Evolutionary conservation across 805 yeast species (phyloP), one percentile per base, ranked within the genome.

Genomic region (Saitoella complicata): DNA sequence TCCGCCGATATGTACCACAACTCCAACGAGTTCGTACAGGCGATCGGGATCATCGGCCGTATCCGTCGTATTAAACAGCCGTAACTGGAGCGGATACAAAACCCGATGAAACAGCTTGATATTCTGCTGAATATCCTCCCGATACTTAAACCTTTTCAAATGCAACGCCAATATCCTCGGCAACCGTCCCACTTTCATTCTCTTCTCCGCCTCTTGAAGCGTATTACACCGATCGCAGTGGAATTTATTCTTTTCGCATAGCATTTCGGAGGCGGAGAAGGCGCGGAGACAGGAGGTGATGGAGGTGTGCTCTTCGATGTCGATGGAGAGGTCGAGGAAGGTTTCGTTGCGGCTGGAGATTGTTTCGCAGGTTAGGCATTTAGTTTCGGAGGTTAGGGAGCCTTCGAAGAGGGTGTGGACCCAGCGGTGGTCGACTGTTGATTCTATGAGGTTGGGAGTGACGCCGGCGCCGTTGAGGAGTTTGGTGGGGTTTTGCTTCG

Each of bases 1-100:
- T 4, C 95, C 94, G 5, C 98, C 98, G 52, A 91, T 77, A 58
- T 91, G 98, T 7, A 91, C 86, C 8, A 91, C 91, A 38, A 88
- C 78, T 0, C 88, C 84, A 50, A 76, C 80, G 42, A 91, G 64
- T 54, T 87, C 95, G 56, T 86, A 91, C 12, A 78, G 67, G 53
- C 73, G 74, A 51, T 73, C 73, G 1, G 73, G 68, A 10, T 66
- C 61, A 29, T 62, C 63, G 42, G 73, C 56, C 53, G 72, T 74
- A 40, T 71, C 70, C 0, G 86, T 73, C 32, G 88, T 78, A 48
- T 58, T 67, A 55, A 78, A 76, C 31, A 85, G 71, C 32, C 85
- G 66, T 45, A 91, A 63, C 40, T 71, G 72, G 52, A 76, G 68
- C 2, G 96, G 88, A 57, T 88, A 91, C 45, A 74, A 73, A 35